These are phyloP conservation scores for Phyllosticta ampelicida DNA, from an alignment of 2,329 filamentous ascomycete species.

Conservation along the genomic window DNA sequence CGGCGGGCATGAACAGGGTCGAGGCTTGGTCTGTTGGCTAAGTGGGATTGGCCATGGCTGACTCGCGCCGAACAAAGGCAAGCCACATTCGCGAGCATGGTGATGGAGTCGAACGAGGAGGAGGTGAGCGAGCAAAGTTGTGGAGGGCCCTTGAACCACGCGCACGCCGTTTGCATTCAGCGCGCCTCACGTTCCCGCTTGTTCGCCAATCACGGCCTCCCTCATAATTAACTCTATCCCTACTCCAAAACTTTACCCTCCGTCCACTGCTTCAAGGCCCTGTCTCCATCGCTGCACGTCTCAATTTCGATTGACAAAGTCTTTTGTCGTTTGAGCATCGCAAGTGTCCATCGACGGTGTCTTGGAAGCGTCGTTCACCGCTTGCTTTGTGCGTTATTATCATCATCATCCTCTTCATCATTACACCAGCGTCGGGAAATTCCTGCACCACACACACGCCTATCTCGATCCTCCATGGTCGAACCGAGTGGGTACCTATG, in stretches of 20 bases:
- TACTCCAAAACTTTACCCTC: background rate
- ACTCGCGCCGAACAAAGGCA: background rate
- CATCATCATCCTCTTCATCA: too few species aligned
- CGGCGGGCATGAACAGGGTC: background rate
- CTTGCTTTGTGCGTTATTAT: too few species aligned
- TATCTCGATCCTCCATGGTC: background rate
- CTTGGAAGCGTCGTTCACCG: too few species aligned
- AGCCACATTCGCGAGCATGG: background rate
- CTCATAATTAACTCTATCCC: background rate
- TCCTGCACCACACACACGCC: background rate
- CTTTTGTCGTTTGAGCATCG: background rate
- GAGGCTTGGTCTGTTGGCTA: background rate
- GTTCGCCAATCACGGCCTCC: background rate
- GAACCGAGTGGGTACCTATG: background rate
- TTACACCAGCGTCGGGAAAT: background rate
- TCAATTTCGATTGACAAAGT: background rate
- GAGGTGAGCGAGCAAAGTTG: background rate
- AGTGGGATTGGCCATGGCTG: background rate
- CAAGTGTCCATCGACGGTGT: background rate
- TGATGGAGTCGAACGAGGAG: too few species aligned
- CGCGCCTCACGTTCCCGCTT: background rate
- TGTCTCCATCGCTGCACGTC: background rate
- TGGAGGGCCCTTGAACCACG: background rate
- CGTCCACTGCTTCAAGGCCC: background rate
- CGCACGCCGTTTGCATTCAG: background rate